Conservation (phyloP, 495 filamentous ascomycete species). For the Letharia lupina region DNA sequence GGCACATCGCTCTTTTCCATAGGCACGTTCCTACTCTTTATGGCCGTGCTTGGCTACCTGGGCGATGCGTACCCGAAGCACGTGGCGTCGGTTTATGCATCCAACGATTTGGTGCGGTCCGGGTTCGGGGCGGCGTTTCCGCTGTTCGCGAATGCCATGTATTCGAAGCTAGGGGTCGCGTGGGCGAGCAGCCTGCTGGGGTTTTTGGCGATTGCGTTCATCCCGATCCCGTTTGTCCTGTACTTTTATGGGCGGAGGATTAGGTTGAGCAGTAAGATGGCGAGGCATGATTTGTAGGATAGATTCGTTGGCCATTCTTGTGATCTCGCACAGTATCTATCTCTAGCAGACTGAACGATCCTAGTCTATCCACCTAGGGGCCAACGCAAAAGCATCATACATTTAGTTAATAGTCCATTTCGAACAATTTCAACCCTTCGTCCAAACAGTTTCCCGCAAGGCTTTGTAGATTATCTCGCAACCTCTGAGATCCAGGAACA, state of each 20-base stretch:
- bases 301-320: not conserved
- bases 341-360: too few species aligned
- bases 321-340: too few species aligned
- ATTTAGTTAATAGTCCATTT: too few species aligned
- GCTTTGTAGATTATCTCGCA: too few species aligned
- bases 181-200: slow-evolving; percentile 57
- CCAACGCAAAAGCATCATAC: too few species aligned
- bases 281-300: not conserved
- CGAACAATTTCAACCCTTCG: too few species aligned
- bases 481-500: too few species aligned
- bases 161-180: slow-evolving; percentile 51
- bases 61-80: slow-evolving; percentile 36
- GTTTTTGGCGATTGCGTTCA: slow-evolving; percentile 39
- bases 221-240: slow-evolving; percentile 36
- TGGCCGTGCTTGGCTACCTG: slow-evolving; percentile 38
- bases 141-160: slow-evolving; percentile 45
- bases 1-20: slow-evolving; percentile 45
- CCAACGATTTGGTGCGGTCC: slow-evolving; percentile 42
- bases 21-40: slow-evolving; percentile 50
- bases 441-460: too few species aligned
- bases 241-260: slow-evolving; percentile 21
- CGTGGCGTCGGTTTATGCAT: slow-evolving; percentile 43
- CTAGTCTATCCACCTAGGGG: too few species aligned
- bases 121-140: slow-evolving; percentile 44
- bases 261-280: slow-evolving; percentile 1